Evolutionary conservation across 108 stramenopile genomes (phyloP), one percentile per base, ranked within the genome.

Genomic region (Aurantiochytrium sp.): DNA sequence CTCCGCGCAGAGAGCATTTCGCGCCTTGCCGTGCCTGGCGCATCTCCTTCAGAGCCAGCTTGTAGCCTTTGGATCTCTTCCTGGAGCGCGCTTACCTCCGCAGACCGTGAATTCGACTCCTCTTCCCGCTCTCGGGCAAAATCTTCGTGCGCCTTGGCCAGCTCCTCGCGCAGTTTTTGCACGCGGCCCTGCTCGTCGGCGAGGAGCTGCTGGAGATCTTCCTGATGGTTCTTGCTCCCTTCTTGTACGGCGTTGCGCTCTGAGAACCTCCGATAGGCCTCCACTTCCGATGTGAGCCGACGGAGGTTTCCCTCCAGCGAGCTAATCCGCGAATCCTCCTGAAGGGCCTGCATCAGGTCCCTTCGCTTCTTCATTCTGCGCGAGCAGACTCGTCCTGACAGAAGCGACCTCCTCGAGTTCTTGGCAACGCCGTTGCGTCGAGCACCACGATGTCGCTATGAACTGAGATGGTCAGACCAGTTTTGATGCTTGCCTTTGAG

Each of bases 281-380:
- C 73, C 8, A 48, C 73, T 48, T 81, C 73, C 8, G 73, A 81
- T 6, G 73, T 48, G 0, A 81, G 3, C 24, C 73, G 21, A 6
- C 45, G 73, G 19, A 81, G 30, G 42, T 81, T 81, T n/a, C 73
- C 73, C 73, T 81, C 73, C 39, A 81, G 73, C 73, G 73, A 48
- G 42, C 42, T 48, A 24, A 81, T 81, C 45, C 73, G 50, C 73
- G 73, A 81, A 24, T 81, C 73, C 73, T 81, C 42, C 73, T 48
- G n/a, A 6, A 81, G 21, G 19, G 73, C 73, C 2, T 81, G 42
- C 73, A 81, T 81, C 36, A 81, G 36, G 3, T 81, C 73, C 24
- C 45, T 6, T 48, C 73, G 73, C 73, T 81, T 81, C 73, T 81
- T 81, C 73, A 81, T 81, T 54, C 17, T 54, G 17, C 53, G 21